Evolutionary conservation across 2,329 filamentous ascomycete genomes (phyloP), one percentile per base, ranked within the genome.

Genomic region (Reticulascus tulasneorum): DNA sequence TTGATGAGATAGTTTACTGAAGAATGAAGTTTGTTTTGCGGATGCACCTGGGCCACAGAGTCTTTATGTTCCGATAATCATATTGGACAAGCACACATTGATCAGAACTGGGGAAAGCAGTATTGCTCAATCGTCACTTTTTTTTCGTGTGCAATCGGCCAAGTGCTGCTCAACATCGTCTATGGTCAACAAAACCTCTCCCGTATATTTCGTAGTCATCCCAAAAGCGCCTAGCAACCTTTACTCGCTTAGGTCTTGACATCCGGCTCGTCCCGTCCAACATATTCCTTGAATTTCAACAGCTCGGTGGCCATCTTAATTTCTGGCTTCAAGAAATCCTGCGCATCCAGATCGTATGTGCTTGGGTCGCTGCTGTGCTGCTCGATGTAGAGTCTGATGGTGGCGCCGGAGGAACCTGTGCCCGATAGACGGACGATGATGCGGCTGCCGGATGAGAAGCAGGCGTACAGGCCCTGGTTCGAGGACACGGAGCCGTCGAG

Each of bases 361-460:
- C 77, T 81, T 44, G 81, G 71, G 56, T 97, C 88, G 47, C 70
- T 77, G 63, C 86, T 90, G 71, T 97, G 86, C 73, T 93, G 91
- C 78, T 98, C 93, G 50, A 98, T 83, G 66, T 98, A 98, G 49
- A 98, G 74, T 46, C 93, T 86, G 59, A 98, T 97, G 21, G 93
- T 98, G 30, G 93, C 93, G 38, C 93, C 93, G 32, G 87, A 94
- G 52, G 86, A 94, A 48, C 93, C 93, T 15, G 93, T 98, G 33
- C 93, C 93, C 2, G 91, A 97, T 42, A 98, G 74, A 53, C 93
- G 86, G 40, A 97, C 89, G 34, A 98, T 89, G 43, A 97, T 91
- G 50, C 93, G 85, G 69, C 87, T 95, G 45, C 91, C 91, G 40
- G 94, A 90, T 37, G 89, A 88, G 66, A 97, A 97, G 64, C 86